Evolutionary conservation across 108 stramenopile genomes (phyloP).

Genomic region (Stephanodiscus minutulus): DNA sequence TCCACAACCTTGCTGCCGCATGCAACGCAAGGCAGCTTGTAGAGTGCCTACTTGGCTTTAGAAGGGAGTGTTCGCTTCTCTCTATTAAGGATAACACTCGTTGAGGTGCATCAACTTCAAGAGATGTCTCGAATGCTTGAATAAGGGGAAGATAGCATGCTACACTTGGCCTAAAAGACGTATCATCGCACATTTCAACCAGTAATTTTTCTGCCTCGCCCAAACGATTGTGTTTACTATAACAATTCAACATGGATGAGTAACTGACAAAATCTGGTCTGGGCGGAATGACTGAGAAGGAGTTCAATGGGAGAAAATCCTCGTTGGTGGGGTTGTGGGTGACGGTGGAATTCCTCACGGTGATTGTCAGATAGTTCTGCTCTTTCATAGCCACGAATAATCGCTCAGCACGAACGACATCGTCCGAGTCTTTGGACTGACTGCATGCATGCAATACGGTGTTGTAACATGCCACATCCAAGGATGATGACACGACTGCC

Average conservation of each 20-base stretch:
- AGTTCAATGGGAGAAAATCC: neutral
- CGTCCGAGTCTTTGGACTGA: neutral
- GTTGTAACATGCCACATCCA: constrained; percentile 43
- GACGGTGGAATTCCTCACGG: neutral
- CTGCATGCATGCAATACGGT: constrained; percentile 32
- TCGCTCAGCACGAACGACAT: constrained; percentile 14
- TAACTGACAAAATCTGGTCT: constrained; percentile 38
- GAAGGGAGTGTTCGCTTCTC: constrained; percentile 13
- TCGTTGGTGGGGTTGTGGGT: constrained; percentile 13
- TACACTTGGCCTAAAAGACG: constrained; percentile 8
- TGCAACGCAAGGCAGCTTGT: constrained; percentile 33
- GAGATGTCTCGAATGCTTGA: constrained; percentile 36
- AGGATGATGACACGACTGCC: constrained; percentile 4
- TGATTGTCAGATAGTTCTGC: neutral
- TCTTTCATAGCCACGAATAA: constrained; percentile 26
- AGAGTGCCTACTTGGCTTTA: constrained; percentile 21
- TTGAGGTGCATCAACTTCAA: constrained; percentile 27
- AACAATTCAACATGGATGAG: constrained; percentile 30
- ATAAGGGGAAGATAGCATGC: constrained; percentile 35
- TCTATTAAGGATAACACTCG: constrained; percentile 28
- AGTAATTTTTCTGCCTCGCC: constrained; percentile 27
- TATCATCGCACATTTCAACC: constrained; percentile 11
- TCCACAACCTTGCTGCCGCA: constrained; percentile 35
- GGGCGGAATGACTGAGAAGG: constrained; percentile 23
- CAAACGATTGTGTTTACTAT: constrained; percentile 18